Percentiles rank a stretch among this genome's conserved stretches.
Conservation (phyloP, 2,329 filamentous ascomycete species). For the Penicillium sclerotigenum region DNA sequence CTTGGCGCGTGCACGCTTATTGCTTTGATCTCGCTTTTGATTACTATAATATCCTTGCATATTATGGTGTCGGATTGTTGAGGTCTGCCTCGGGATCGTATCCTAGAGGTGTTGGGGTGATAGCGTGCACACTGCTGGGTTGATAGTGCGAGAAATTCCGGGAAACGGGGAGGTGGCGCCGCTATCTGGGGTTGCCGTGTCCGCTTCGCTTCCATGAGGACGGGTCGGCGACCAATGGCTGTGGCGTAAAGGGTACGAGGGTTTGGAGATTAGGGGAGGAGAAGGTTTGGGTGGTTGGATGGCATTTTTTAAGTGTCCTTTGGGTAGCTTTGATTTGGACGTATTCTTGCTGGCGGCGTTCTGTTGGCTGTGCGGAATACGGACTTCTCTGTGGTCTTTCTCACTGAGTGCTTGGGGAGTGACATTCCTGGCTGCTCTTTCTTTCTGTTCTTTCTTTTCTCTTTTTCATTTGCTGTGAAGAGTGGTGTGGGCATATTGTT, state of each 20-base stretch:
- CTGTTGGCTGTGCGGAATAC: neutral
- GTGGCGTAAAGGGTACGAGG: constrained; percentile 30
- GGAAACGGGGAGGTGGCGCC: constrained; percentile 20
- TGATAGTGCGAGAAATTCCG: neutral
- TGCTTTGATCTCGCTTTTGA: neutral
- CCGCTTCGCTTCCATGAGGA: constrained; percentile 43
- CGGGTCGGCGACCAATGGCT: constrained; percentile 43
- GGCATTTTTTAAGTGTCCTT: neutral
- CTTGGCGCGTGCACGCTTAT: neutral
- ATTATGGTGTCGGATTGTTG: neutral
- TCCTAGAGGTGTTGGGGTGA: neutral
- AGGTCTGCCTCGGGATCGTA: neutral
- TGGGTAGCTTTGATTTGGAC: neutral
- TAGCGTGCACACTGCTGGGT: constrained; percentile 20
- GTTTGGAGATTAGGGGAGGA: neutral
- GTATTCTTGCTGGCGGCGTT: neutral
- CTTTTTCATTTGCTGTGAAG: constrained; percentile 2
- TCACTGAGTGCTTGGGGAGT: neutral
- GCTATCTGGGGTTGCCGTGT: constrained; percentile 41
- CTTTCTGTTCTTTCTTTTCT: neutral
- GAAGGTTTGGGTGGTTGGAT: neutral
- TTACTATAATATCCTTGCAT: neutral
- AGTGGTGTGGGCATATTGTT: neutral
- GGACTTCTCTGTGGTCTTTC: neutral
- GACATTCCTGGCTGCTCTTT: neutral